Percentiles rank a stretch among this genome's conserved stretches.
These are phyloP conservation scores for Chaetomium strumarium DNA, from an alignment of 2,329 filamentous ascomycete species.

Conservation along the genomic window DNA sequence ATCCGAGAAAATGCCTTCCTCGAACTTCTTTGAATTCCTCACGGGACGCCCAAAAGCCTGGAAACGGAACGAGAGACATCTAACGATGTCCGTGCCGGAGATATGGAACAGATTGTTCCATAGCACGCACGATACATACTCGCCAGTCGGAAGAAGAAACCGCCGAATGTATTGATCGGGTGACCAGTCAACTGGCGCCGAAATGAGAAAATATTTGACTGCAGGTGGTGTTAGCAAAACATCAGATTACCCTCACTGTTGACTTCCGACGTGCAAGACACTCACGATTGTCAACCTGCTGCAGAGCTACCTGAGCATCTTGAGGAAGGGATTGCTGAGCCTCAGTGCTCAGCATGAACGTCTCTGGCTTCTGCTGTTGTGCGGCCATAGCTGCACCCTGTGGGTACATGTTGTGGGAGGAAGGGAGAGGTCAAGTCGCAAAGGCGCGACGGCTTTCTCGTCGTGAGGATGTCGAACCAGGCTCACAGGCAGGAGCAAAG, in stretches of 20 bases:
- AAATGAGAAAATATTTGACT: slow-evolving; percentile 99
- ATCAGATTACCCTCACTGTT: neutral
- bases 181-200: slow-evolving; percentile 95
- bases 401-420: slow-evolving; percentile 57
- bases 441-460: slow-evolving; percentile 6
- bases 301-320: slow-evolving; percentile 92
- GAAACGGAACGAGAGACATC: slow-evolving; percentile 96
- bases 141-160: slow-evolving; percentile 91
- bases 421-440: neutral
- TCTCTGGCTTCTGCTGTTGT: slow-evolving; percentile 93
- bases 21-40: slow-evolving; percentile 99
- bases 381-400: slow-evolving; percentile 83
- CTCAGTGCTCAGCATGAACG: slow-evolving; percentile 96
- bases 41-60: slow-evolving; percentile 97
- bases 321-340: slow-evolving; percentile 94
- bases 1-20: slow-evolving; percentile 98
- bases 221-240: slow-evolving; percentile 17
- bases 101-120: slow-evolving; percentile 99
- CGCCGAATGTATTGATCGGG: slow-evolving; percentile 93
- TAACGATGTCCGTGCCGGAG: slow-evolving; percentile 95
- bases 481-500: neutral
- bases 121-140: slow-evolving; percentile 97
- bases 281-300: slow-evolving; percentile 97
- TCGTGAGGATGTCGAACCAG: neutral
- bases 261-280: slow-evolving; percentile 22